Base-by-base conservation (phyloP, 805 yeast genomes). In the Starmerella khaoyaiensis region DNA sequence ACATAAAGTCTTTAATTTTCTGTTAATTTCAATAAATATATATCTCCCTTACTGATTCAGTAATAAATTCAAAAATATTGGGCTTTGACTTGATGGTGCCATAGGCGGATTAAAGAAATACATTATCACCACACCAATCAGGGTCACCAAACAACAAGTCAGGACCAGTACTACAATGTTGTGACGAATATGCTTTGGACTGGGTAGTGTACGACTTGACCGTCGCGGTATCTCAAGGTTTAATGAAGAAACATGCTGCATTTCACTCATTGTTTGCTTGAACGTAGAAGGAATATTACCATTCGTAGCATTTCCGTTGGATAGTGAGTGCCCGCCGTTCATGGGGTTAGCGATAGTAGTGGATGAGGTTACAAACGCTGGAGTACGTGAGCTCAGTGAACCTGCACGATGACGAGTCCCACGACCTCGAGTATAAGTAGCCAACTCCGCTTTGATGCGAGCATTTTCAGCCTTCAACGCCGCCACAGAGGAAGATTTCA, bases 401-500 rank as follows among this genome's bases (percentile, higher is more conserved):
- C n/a, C n/a, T n/a, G n/a, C n/a, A n/a, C n/a, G n/a, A n/a, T n/a
- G n/a, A n/a, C n/a, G n/a, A n/a, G n/a, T n/a, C n/a, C n/a, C n/a
- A 8, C 23, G 10, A 11, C 6, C 11, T 18, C 24, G 15, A 12
- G 33, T 31, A 10, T 20, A 29, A 35, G 20, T 35, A 17, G 42
- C 39, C 8, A 39, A 22, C 34, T 49, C 53, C 16, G 49, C 38
- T n/a, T 47, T 34, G 16, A 50, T 33, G n/a, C 50, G 36, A 4
- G 50, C 51, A 27, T 50, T 49, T 28, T 51, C 55, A 11, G 48
- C 52, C 32, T 49, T 37, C n/a, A 50, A 26, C 1, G 52, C 52
- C 2, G 52, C 50, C 12, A 45, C 5, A 5, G 40, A 34, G 9
- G 48, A 39, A 5, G 47, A 43, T 20, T 29, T 46, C 17, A 21